phyloP scores from a whole-genome alignment of 805 yeast genomes.

The Ogataea neopini region DNA sequence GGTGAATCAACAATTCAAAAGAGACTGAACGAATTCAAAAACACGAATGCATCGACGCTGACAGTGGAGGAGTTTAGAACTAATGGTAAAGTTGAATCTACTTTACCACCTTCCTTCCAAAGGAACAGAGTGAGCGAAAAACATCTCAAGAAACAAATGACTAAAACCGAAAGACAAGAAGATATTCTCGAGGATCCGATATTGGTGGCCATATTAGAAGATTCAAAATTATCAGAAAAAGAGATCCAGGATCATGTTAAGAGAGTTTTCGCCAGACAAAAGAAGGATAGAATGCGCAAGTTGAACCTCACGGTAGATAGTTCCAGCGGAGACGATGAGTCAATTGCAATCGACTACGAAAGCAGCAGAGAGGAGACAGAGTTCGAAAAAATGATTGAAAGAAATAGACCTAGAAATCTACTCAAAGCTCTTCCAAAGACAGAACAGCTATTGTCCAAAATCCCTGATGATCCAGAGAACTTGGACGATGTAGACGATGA shows the following conservation, averaged over 20 bases:
- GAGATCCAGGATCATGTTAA: conserved; percentile 41
- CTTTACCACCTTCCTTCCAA: conserved; percentile 83
- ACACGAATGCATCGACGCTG: conserved; percentile 70
- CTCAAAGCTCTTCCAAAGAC: conserved; percentile 57
- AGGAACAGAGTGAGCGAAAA: conserved; percentile 57
- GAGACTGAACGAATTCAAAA: conserved; percentile 83
- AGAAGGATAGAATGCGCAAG: conserved; percentile 25
- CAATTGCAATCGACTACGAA: conserved; percentile 17
- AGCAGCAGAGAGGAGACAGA: conserved; percentile 30
- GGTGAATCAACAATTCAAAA: conserved; percentile 93
- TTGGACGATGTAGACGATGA: conserved; percentile 83
- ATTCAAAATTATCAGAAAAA: conserved; percentile 45
- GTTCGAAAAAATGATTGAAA: conserved; percentile 39
- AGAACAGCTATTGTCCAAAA: conserved; percentile 47
- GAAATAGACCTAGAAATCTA: conserved; percentile 56
- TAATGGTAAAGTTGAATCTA: conserved; percentile 40
- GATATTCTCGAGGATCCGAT: conserved; percentile 44
- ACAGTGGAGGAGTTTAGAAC: conserved; percentile 73
- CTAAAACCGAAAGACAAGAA: conserved; percentile 41
- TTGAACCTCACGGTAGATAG: conserved; percentile 17
- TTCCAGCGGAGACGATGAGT: conserved; percentile 12
- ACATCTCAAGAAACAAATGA: conserved; percentile 29
- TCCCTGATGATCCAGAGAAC: conserved; percentile 61
- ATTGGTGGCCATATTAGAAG: conserved; percentile 44
- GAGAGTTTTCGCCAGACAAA: conserved; percentile 32